These are phyloP conservation scores for Claviceps digitariae DNA, from an alignment of 2,329 filamentous ascomycete genomes.

Conservation along the genomic window DNA sequence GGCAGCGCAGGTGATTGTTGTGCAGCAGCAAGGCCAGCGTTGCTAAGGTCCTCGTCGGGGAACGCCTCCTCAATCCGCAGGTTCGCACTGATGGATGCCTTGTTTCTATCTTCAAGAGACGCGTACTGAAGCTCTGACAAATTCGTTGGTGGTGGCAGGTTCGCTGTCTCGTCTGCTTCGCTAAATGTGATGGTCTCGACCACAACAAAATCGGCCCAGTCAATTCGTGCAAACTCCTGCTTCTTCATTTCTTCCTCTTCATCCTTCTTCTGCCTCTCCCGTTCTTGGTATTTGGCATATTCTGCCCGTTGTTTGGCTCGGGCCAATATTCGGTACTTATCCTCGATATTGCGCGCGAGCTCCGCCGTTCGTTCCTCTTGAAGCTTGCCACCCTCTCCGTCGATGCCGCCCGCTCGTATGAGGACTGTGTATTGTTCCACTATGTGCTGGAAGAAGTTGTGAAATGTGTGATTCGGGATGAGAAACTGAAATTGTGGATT, in stretches of 20 bases:
- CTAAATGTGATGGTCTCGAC: slow-evolving; percentile 91
- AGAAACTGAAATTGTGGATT: slow-evolving; percentile 97
- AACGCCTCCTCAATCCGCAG: slow-evolving; percentile 90
- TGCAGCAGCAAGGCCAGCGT: slow-evolving; percentile 32
- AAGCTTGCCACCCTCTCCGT: slow-evolving; percentile 52
- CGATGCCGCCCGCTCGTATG: slow-evolving; percentile 52
- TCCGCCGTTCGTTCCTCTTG: slow-evolving; percentile 60
- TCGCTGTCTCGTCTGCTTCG: slow-evolving; percentile 71
- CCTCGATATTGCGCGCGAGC: slow-evolving; percentile 58
- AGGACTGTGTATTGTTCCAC: slow-evolving; percentile 88
- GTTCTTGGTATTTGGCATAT: slow-evolving; percentile 72
- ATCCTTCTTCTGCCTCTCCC: slow-evolving; percentile 78
- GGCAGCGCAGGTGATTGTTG: slow-evolving; percentile 24
- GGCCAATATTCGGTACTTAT: slow-evolving; percentile 68
- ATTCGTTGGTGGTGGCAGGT: slow-evolving; percentile 78
- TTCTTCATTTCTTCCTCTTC: slow-evolving; percentile 76
- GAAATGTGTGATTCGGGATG: slow-evolving; percentile 85
- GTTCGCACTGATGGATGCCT: slow-evolving; percentile 69
- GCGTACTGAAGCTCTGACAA: slow-evolving; percentile 87
- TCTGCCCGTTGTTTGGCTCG: slow-evolving; percentile 77
- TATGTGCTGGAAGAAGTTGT: slow-evolving; percentile 87
- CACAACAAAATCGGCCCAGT: slow-evolving; percentile 96
- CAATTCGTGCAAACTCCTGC: slow-evolving; percentile 66
- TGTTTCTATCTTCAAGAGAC: slow-evolving; percentile 88
- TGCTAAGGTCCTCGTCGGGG: slow-evolving; percentile 52